Percentiles rank a stretch among this genome's conserved stretches.
phyloP scores from a whole-genome alignment of 495 filamentous ascomycete species.

The Aspergillus cavernicola region DNA sequence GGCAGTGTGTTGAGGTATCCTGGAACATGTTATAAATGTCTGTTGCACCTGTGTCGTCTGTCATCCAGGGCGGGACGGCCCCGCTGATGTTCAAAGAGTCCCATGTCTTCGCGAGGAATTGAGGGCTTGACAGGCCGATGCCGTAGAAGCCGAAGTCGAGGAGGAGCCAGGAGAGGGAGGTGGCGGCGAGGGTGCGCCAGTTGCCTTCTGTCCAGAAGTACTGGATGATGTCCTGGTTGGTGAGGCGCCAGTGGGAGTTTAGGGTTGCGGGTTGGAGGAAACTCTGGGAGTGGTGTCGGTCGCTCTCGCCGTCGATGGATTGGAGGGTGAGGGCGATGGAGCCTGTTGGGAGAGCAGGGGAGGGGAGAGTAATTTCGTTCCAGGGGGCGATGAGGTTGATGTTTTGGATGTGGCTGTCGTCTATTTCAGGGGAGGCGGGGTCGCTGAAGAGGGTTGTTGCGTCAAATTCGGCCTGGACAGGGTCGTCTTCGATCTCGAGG shows the following conservation, averaged over 20 bases:
- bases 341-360: conserved; percentile 24
- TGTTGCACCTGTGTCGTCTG: conserved; percentile 26
- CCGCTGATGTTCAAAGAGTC: conserved; percentile 31
- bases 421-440: neutral
- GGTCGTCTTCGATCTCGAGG: conserved; percentile 49
- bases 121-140: conserved; percentile 47
- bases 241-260: conserved; percentile 43
- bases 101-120: conserved; percentile 43
- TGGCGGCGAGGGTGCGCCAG: conserved; percentile 49
- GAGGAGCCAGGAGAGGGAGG: conserved; percentile 47
- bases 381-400: conserved; percentile 13
- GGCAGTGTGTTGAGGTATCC: conserved; percentile 33
- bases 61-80: conserved; percentile 36
- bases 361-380: conserved; percentile 17
- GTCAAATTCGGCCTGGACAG: conserved; percentile 44
- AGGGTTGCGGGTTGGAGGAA: conserved; percentile 35
- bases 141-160: conserved; percentile 58
- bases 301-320: conserved; percentile 15
- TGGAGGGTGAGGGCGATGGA: conserved; percentile 27
- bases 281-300: conserved; percentile 3
- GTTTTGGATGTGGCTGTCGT: neutral
- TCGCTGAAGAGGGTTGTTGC: conserved; percentile 40
- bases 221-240: conserved; percentile 37
- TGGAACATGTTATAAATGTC: conserved; percentile 40
- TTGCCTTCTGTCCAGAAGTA: conserved; percentile 52